A percentile compares a stretch with the other conserved stretches of the same genome.
These are phyloP conservation scores for Moelleriella libera DNA, from an alignment of 2,329 filamentous ascomycete species.

Conservation along the genomic window DNA sequence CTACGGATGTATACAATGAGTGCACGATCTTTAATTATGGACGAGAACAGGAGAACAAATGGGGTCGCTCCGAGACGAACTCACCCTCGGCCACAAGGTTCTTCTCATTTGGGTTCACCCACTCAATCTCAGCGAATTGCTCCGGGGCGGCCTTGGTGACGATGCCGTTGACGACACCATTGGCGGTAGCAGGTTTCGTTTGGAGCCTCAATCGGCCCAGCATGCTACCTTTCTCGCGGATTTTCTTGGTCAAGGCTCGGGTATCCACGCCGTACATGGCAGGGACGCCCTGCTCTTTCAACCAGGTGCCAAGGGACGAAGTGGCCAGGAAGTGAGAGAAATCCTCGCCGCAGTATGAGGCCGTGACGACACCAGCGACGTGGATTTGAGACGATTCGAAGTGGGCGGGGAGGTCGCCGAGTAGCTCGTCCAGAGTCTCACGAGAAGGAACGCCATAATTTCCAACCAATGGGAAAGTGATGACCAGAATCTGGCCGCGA, in stretches of 20 bases:
- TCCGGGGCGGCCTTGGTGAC: slow-evolving; percentile 14
- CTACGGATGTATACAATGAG: slow-evolving; percentile 31
- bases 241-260: slow-evolving; percentile 82
- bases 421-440: slow-evolving; percentile 69
- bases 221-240: slow-evolving; percentile 91
- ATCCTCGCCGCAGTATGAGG: slow-evolving; percentile 86
- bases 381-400: slow-evolving; percentile 92
- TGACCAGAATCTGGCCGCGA: slow-evolving; percentile 85
- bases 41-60: slow-evolving; percentile 6
- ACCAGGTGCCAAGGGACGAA: slow-evolving; percentile 85
- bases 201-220: slow-evolving; percentile 77
- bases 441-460: slow-evolving; percentile 95
- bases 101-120: slow-evolving; percentile 82
- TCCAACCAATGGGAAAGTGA: slow-evolving; percentile 89
- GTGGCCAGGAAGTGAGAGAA: slow-evolving; percentile 88
- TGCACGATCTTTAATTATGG: slow-evolving; percentile 20
- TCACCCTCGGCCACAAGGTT: slow-evolving; percentile 93
- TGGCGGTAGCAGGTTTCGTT: slow-evolving; percentile 26
- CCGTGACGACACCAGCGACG: slow-evolving; percentile 79
- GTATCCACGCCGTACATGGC: slow-evolving; percentile 95
- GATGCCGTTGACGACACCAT: slow-evolving; percentile 24
- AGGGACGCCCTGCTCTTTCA: slow-evolving; percentile 89
- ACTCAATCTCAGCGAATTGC: slow-evolving; percentile 67
- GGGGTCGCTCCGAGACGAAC: slow-evolving; percentile 16
- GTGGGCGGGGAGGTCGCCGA: slow-evolving; percentile 75